These are phyloP conservation scores for Yamadazyma philogaea DNA, from an alignment of 805 yeast genomes.

Conservation along the genomic window DNA sequence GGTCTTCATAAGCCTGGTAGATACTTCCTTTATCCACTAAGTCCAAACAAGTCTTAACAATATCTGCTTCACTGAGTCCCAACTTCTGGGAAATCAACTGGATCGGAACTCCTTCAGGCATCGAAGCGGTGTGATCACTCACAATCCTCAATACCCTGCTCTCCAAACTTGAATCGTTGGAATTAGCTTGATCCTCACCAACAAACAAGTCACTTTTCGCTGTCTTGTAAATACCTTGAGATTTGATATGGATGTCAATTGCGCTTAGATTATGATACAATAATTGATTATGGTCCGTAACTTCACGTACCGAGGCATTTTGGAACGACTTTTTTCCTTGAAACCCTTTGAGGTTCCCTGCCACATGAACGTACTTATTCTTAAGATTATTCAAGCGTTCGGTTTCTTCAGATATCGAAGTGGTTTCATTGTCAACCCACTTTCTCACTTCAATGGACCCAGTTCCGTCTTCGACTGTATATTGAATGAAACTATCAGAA, in stretches of 20 bases:
- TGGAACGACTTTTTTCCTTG: slow-evolving; percentile 62
- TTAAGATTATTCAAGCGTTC: slow-evolving; percentile 35
- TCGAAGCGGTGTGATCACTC: slow-evolving; percentile 48
- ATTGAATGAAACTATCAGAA: slow-evolving; percentile 46
- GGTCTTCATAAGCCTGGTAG: slow-evolving; percentile 68
- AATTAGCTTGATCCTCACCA: slow-evolving; percentile 13
- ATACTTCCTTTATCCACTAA: slow-evolving; percentile 67
- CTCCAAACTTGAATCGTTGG: slow-evolving; percentile 25
- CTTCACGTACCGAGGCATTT: slow-evolving; percentile 54
- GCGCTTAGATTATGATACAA: slow-evolving; percentile 66
- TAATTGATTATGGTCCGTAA: slow-evolving; percentile 65
- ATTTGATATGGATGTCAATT: slow-evolving; percentile 52
- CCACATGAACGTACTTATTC: slow-evolving; percentile 59
- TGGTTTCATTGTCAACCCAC: slow-evolving; percentile 43
- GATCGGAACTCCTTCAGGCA: slow-evolving; percentile 77
- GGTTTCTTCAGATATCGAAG: slow-evolving; percentile 29
- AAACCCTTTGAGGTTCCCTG: slow-evolving; percentile 50
- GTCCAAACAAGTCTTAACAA: slow-evolving; percentile 46
- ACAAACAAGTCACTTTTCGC: slow-evolving; percentile 29
- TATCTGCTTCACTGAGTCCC: slow-evolving; percentile 47
- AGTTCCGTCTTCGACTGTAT: slow-evolving; percentile 78
- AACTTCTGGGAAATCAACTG: slow-evolving; percentile 58
- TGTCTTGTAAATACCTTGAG: slow-evolving; percentile 43
- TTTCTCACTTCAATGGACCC: slow-evolving; percentile 58
- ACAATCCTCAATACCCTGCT: slow-evolving; percentile 50